These are phyloP conservation scores for Lasiodiplodia citricola DNA, from an alignment of 2,329 filamentous ascomycete genomes.

Conservation along the genomic window DNA sequence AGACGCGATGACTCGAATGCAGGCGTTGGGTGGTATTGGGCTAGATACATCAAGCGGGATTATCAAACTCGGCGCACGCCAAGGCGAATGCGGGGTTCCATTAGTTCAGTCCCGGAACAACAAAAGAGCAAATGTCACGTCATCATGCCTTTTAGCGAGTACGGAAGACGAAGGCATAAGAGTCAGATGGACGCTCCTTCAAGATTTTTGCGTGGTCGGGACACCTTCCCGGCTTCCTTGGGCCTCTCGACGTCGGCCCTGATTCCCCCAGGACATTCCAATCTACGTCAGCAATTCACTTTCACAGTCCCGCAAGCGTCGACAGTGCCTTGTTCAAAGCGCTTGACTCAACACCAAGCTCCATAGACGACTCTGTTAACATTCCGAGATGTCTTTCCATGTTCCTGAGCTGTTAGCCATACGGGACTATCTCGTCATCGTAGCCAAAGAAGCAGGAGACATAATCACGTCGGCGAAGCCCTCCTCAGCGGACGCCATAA, in stretches of 20 bases:
- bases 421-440: conserved; percentile 11
- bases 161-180: neutral
- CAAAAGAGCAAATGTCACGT: neutral
- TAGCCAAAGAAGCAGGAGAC: conserved; percentile 6
- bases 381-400: neutral
- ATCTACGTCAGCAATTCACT: neutral
- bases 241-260: neutral
- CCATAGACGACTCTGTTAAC: too few species aligned
- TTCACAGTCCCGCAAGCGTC: neutral
- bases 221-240: neutral
- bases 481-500: neutral
- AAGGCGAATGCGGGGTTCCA: conserved; percentile 5
- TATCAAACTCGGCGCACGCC: neutral
- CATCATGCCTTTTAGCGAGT: neutral
- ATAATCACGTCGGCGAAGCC: conserved; percentile 6
- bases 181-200: neutral
- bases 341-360: neutral
- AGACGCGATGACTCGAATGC: neutral
- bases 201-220: neutral
- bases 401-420: neutral
- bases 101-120: neutral
- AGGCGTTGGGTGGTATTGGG: neutral
- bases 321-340: neutral
- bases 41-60: neutral
- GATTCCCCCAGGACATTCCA: neutral